Conservation (phyloP, 2,329 filamentous ascomycete species). For the Alternaria novae-zelandiae region DNA sequence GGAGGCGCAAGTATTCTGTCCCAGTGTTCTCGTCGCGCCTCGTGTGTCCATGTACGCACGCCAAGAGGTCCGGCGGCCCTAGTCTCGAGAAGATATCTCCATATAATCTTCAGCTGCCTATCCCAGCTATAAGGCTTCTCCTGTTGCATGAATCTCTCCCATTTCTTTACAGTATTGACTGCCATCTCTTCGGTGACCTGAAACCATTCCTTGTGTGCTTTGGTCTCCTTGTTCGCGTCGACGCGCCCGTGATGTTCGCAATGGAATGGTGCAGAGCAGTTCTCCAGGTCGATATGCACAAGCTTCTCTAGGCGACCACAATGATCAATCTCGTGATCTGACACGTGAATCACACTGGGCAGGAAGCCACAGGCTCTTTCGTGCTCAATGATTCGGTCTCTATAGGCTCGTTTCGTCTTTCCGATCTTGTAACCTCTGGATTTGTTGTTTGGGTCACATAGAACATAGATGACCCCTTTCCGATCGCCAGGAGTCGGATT, state of each 20-base stretch:
- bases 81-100: constrained; percentile 12
- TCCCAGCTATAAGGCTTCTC: constrained; percentile 16
- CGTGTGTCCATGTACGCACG: neutral
- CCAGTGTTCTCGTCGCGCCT: constrained; percentile 13
- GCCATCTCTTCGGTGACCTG: constrained; percentile 4
- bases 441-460: neutral
- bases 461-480: constrained; percentile 14
- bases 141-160: constrained; percentile 15
- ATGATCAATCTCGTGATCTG: neutral
- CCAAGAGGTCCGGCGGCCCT: neutral
- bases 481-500: neutral
- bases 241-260: neutral
- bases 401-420: neutral
- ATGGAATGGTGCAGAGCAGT: neutral
- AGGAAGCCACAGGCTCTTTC: neutral
- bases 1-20: constrained; percentile 7
- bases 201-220: constrained; percentile 20
- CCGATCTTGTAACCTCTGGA: constrained; percentile 15
- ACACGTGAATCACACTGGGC: neutral
- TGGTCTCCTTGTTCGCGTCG: neutral
- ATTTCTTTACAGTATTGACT: constrained; percentile 11
- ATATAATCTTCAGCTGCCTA: constrained; percentile 8
- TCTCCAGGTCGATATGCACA: constrained; percentile 5
- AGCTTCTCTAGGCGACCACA: constrained; percentile 7
- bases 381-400: constrained; percentile 7